Percentiles rank a stretch among this genome's conserved stretches.
Conservation (phyloP, 768 basidiomycete genomes). For the Rhodotorula kratochvilovae region DNA sequence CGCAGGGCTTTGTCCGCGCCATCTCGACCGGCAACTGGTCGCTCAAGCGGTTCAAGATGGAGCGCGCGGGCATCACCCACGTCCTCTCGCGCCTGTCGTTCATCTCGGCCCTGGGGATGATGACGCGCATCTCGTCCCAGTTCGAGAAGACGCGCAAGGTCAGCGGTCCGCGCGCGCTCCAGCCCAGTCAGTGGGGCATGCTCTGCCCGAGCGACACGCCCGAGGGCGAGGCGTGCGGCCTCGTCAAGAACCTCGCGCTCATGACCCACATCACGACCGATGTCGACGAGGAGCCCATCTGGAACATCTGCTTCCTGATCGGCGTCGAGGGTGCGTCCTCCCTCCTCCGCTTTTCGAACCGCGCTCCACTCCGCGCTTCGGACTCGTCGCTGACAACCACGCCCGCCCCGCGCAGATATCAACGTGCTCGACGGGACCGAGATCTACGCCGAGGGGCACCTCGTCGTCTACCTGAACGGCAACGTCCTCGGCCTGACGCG, state of each 20-base stretch:
- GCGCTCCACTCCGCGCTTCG: too few species aligned
- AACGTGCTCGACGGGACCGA: constrained; percentile 85
- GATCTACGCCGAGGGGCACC: constrained; percentile 87
- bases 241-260: constrained; percentile 95
- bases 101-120: constrained; percentile 98
- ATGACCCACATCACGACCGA: constrained; percentile 99
- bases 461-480: constrained; percentile 95
- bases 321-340: constrained; percentile 79
- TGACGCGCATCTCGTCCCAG: constrained; percentile 97
- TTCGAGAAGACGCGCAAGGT: constrained; percentile 99
- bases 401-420: constrained; percentile 60
- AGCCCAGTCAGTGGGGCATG: constrained; percentile 99
- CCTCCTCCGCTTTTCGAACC: not conserved
- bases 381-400: constrained; percentile 6
- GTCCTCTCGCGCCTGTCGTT: constrained; percentile 91
- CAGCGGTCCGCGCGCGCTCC: constrained; percentile 90
- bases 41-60: constrained; percentile 96
- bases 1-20: constrained; percentile 89
- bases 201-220: constrained; percentile 97
- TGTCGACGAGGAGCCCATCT: constrained; percentile 90
- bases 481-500: constrained; percentile 89
- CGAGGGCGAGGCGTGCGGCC: constrained; percentile 97
- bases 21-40: constrained; percentile 99
- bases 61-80: constrained; percentile 95
- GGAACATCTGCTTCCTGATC: constrained; percentile 83